Conservation (phyloP, 75 land plant genomes). For the Picea sitchensis region DNA sequence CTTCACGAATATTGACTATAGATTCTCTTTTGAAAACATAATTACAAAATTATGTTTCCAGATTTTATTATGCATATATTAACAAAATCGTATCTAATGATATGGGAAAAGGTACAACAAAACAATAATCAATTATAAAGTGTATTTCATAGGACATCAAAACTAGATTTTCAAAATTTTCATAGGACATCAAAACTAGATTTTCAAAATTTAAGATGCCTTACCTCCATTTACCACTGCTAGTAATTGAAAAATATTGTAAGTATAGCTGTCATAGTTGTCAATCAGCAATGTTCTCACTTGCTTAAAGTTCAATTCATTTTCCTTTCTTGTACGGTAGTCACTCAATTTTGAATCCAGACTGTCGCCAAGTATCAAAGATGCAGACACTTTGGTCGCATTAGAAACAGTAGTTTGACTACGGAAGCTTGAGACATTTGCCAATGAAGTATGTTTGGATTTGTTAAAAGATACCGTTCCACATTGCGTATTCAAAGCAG, state of each 20-base stretch:
- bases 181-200: neutral
- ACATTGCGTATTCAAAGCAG: neutral
- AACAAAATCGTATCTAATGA: neutral
- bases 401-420: neutral
- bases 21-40: neutral
- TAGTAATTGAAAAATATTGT: slow-evolving; percentile 91
- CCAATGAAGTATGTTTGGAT: neutral
- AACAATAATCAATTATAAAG: neutral
- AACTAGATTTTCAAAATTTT: neutral
- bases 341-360: slow-evolving; percentile 6
- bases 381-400: slow-evolving; percentile 1
- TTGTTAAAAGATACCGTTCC: neutral
- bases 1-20: neutral
- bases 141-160: neutral
- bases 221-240: slow-evolving; percentile 83
- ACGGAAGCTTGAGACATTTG: neutral
- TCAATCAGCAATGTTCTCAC: slow-evolving; percentile 90
- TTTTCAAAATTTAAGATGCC: neutral
- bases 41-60: neutral
- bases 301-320: neutral
- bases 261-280: slow-evolving; percentile 98
- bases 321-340: neutral
- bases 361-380: slow-evolving; percentile 4
- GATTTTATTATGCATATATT: neutral
- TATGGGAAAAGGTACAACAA: neutral